These are phyloP conservation scores for Coemansia sp. DNA, from an alignment of 371 early-diverging fungal species.

Conservation along the genomic window DNA sequence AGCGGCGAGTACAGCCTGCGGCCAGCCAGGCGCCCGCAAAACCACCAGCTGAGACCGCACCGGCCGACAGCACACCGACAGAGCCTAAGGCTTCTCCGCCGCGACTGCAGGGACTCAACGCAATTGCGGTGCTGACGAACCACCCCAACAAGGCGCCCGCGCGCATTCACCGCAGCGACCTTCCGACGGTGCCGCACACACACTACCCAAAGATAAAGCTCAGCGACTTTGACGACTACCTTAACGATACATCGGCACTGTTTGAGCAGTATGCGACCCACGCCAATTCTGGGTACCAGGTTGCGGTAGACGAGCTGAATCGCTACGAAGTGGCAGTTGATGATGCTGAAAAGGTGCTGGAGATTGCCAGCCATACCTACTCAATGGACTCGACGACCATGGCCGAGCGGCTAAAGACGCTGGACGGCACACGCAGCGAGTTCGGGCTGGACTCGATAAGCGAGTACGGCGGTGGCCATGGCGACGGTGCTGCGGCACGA, in stretches of 20 bases:
- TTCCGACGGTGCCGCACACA: conserved; percentile 67
- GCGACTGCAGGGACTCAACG: conserved; percentile 38
- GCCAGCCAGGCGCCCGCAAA: not conserved
- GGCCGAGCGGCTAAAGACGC: conserved; percentile 54
- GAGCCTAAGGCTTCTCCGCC: not conserved
- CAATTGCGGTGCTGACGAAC: conserved; percentile 49
- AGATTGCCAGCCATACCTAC: conserved; percentile 51
- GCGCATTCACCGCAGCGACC: conserved; percentile 56
- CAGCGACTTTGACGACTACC: conserved; percentile 67
- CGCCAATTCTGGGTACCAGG: conserved; percentile 46
- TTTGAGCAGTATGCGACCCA: conserved; percentile 65
- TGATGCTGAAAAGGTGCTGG: conserved; percentile 54
- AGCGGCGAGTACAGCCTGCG: conserved; percentile 43
- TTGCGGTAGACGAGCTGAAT: conserved; percentile 57
- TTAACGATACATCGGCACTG: conserved; percentile 60
- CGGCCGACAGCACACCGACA: not conserved
- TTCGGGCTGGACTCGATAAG: conserved; percentile 48
- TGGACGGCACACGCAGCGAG: conserved; percentile 47
- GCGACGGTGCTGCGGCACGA: conserved; percentile 13
- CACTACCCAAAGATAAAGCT: conserved; percentile 62
- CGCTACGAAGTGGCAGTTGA: conserved; percentile 62
- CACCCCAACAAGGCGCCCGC: conserved; percentile 47
- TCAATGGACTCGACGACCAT: conserved; percentile 52
- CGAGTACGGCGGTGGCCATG: conserved; percentile 31
- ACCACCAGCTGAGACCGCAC: not conserved